Conservation (phyloP, 2,329 filamentous ascomycete species). For the Sarocladium oryzae region DNA sequence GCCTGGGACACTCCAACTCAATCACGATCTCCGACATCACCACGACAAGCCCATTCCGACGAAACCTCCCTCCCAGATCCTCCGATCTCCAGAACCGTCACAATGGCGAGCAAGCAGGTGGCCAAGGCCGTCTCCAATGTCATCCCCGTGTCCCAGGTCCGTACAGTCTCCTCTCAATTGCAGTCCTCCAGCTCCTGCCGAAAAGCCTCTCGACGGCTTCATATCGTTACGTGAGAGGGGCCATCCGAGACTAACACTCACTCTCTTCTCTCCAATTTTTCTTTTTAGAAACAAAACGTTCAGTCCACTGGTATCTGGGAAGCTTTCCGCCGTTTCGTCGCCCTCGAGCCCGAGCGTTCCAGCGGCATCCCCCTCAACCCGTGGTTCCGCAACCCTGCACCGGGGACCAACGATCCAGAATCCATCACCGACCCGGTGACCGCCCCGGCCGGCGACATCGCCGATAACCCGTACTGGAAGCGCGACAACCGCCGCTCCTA, state of each 20-base stretch:
- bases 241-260: not conserved
- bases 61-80: constrained; percentile 9
- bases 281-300: constrained; percentile 88
- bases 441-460: constrained; percentile 48
- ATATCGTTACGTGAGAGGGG: too few species aligned
- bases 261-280: not conserved
- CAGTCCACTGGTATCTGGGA: constrained; percentile 89
- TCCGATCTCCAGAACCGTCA: constrained; percentile 23
- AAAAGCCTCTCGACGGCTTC: constrained; percentile 4
- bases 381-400: constrained; percentile 78
- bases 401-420: constrained; percentile 33
- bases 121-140: constrained; percentile 49
- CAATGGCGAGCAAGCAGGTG: constrained; percentile 56
- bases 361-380: constrained; percentile 90
- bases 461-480: constrained; percentile 63
- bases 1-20: constrained; percentile 72
- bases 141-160: constrained; percentile 52
- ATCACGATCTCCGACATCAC: constrained; percentile 8
- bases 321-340: constrained; percentile 66
- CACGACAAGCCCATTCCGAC: not conserved
- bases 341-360: constrained; percentile 82
- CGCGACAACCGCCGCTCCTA: constrained; percentile 81
- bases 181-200: constrained; percentile 1
- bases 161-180: constrained; percentile 7
- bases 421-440: constrained; percentile 40